A percentile compares a stretch with the other conserved stretches of the same genome.
These are phyloP conservation scores for Sextonia rubra DNA, from an alignment of 164 flowering plant species.

Conservation along the genomic window DNA sequence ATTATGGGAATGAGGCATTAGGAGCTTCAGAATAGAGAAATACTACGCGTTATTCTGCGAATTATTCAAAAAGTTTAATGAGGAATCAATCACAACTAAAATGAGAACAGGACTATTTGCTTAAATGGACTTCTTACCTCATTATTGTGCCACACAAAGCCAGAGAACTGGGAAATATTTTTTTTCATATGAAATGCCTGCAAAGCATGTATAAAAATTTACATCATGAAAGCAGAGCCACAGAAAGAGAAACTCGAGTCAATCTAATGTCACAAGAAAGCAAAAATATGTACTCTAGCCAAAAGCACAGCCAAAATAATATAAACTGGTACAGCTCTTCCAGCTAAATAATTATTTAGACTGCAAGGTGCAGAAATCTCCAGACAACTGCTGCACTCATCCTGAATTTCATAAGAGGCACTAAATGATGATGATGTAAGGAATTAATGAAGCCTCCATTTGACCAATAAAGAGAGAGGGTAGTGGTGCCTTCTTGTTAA, in stretches of 20 bases:
- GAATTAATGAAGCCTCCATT: no score
- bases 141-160: slow-evolving; percentile 85
- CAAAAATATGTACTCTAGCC: neutral
- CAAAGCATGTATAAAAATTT: slow-evolving; percentile 12
- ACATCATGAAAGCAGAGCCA: neutral
- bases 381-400: no score
- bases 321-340: neutral
- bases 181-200: slow-evolving; percentile 75
- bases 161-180: slow-evolving; percentile 82
- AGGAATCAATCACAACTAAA: neutral
- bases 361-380: neutral
- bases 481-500: no score
- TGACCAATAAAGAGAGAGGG: no score
- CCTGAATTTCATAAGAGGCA: no score
- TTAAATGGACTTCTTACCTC: slow-evolving; percentile 46
- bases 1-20: neutral
- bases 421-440: no score
- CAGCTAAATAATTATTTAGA: neutral
- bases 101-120: neutral
- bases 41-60: neutral
- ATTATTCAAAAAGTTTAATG: neutral
- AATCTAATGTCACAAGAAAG: neutral
- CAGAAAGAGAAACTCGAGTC: neutral
- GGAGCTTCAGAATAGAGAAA: neutral
- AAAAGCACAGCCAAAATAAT: neutral